phyloP scores from a whole-genome alignment of 495 filamentous ascomycete species.

The Penicillium psychrofluorescens region DNA sequence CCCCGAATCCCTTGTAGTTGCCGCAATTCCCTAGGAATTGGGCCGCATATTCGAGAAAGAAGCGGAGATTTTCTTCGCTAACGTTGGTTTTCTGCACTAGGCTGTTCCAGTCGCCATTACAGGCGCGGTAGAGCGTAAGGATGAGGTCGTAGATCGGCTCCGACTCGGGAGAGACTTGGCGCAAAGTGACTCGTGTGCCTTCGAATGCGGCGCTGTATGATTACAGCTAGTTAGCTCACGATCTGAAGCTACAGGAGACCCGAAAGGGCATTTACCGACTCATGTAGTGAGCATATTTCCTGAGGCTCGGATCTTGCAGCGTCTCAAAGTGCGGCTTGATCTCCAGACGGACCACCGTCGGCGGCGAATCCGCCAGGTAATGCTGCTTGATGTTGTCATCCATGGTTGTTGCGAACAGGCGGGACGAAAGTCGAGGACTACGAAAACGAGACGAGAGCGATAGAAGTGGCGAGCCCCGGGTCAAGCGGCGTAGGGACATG shows the following conservation, averaged over 20 bases:
- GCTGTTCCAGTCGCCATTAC: constrained; percentile 69
- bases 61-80: constrained; percentile 57
- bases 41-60: constrained; percentile 80
- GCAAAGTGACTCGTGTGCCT: constrained; percentile 76
- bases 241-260: neutral
- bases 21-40: constrained; percentile 87
- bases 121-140: constrained; percentile 64
- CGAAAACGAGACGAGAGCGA: constrained; percentile 8
- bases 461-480: constrained; percentile 5
- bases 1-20: constrained; percentile 96
- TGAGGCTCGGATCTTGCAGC: constrained; percentile 61
- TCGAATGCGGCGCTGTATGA: constrained; percentile 68
- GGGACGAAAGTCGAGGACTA: constrained; percentile 8
- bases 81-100: constrained; percentile 63
- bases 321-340: constrained; percentile 87
- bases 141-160: constrained; percentile 91
- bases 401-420: constrained; percentile 16
- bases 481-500: neutral
- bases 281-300: constrained; percentile 85
- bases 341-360: constrained; percentile 73
- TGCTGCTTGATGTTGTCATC: constrained; percentile 45
- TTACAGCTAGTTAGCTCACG: constrained; percentile 6
- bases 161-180: constrained; percentile 85
- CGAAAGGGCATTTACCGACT: constrained; percentile 51
- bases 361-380: constrained; percentile 85